Conservation (phyloP, 2,329 filamentous ascomycete species). For the Phaeophleospora eucalypticola region DNA sequence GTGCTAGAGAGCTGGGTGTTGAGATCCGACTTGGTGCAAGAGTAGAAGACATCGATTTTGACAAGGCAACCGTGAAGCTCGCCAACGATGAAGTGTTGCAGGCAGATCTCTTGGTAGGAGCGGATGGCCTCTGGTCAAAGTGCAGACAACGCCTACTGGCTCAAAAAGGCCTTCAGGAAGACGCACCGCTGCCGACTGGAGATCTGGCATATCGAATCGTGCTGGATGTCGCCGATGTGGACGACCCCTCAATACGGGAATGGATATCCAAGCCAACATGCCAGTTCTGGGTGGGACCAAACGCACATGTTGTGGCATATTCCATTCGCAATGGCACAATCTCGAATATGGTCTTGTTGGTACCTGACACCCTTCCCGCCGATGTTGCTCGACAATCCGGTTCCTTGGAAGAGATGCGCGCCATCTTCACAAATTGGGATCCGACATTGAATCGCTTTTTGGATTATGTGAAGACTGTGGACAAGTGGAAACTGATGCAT, state of each 20-base stretch:
- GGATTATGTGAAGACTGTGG: slow-evolving; percentile 53
- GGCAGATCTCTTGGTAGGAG: slow-evolving; percentile 58
- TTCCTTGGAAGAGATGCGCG: slow-evolving; percentile 57
- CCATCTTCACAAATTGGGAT: slow-evolving; percentile 61
- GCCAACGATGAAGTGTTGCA: slow-evolving; percentile 38
- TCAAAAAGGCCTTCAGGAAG: slow-evolving; percentile 31
- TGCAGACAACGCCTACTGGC: slow-evolving; percentile 50
- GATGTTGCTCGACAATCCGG: slow-evolving; percentile 51
- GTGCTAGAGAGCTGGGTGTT: slow-evolving; percentile 53
- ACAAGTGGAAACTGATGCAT: slow-evolving; percentile 68
- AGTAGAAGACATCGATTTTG: slow-evolving; percentile 49
- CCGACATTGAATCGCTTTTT: slow-evolving; percentile 50
- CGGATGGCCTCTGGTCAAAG: slow-evolving; percentile 61
- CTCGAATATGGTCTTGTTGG: slow-evolving; percentile 63
- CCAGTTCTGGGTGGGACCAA: slow-evolving; percentile 62
- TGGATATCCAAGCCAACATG: slow-evolving; percentile 52
- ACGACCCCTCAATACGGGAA: slow-evolving; percentile 47
- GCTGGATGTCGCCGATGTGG: slow-evolving; percentile 49
- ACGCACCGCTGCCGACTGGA: slow-evolving; percentile 55
- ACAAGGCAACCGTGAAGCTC: slow-evolving; percentile 40
- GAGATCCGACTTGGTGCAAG: slow-evolving; percentile 47
- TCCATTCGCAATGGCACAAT: slow-evolving; percentile 55
- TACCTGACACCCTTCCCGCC: slow-evolving; percentile 59
- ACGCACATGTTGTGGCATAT: slow-evolving; percentile 60
- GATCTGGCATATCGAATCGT: slow-evolving; percentile 64